Conservation (phyloP, 1,284 basidiomycete species). For the Tylopilus sp. region DNA sequence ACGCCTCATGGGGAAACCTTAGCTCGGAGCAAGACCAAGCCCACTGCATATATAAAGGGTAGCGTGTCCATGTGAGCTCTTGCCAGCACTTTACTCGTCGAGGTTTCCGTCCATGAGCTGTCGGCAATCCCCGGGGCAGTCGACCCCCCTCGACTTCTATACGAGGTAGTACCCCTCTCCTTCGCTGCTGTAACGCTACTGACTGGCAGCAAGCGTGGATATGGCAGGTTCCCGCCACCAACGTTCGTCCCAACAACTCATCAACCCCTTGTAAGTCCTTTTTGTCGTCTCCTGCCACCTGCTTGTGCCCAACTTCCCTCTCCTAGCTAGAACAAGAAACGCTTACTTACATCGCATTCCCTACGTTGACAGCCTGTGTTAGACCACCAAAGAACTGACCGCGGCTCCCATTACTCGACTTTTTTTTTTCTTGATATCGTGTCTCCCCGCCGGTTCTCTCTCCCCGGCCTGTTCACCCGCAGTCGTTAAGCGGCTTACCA, state of each 20-base stretch:
- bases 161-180: conserved; percentile 11
- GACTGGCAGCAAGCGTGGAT: neutral
- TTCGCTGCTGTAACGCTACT: neutral
- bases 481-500: conserved; percentile 4
- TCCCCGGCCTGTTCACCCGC: conserved; percentile 12
- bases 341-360: no score
- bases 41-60: conserved; percentile 4
- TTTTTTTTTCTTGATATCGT: neutral
- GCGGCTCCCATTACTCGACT: neutral
- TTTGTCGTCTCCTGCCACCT: conserved; percentile 17
- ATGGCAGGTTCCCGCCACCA: conserved; percentile 22
- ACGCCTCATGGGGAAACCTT: conserved; percentile 8
- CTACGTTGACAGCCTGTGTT: conserved; percentile 3
- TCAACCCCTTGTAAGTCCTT: conserved; percentile 11
- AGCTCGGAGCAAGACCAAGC: neutral
- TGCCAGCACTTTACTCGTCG: neutral
- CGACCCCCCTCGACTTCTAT: conserved; percentile 13
- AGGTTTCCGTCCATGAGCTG: conserved; percentile 3
- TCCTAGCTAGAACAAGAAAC: conserved; percentile 1
- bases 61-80: conserved; percentile 17
- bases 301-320: conserved; percentile 1
- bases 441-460: neutral
- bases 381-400: conserved; percentile 4
- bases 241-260: conserved; percentile 29
- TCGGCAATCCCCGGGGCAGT: conserved; percentile 15